Percentiles rank a stretch among this genome's conserved stretches.
These are phyloP conservation scores for Meira miltonrushii DNA, from an alignment of 1,284 basidiomycete genomes.

Conservation along the genomic window DNA sequence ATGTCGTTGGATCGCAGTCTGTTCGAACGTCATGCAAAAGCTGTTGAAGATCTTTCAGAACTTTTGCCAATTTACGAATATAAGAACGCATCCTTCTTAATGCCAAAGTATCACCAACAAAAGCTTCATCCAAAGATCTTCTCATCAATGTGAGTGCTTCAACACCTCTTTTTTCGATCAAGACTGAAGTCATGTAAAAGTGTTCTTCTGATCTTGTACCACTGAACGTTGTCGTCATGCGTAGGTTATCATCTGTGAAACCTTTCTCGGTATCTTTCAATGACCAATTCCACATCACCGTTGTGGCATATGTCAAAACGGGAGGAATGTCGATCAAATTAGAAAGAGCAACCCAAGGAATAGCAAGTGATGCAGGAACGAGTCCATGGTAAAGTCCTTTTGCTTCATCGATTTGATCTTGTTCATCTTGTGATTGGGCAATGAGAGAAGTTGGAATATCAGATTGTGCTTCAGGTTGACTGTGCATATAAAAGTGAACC, in stretches of 20 bases:
- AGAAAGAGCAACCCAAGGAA: conserved; percentile 68
- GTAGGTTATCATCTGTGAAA: conserved; percentile 36
- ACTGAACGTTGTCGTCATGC: conserved; percentile 69
- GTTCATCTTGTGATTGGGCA: conserved; percentile 3
- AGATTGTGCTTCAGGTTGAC: conserved; percentile 54
- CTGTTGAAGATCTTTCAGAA: conserved; percentile 58
- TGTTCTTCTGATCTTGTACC: conserved; percentile 76
- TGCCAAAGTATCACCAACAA: conserved; percentile 76
- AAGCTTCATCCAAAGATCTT: conserved; percentile 80
- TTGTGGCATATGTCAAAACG: conserved; percentile 85
- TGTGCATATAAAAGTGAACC: conserved; percentile 82
- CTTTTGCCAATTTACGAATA: conserved; percentile 63
- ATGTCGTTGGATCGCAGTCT: conserved; percentile 71
- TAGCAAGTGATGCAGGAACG: conserved; percentile 68
- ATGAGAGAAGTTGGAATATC: neutral
- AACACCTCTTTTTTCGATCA: conserved; percentile 88
- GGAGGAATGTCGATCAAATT: conserved; percentile 76
- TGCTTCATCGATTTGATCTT: conserved; percentile 20
- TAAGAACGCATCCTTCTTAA: conserved; percentile 57
- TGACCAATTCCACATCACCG: conserved; percentile 87
- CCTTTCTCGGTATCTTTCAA: conserved; percentile 43
- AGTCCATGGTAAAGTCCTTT: conserved; percentile 52
- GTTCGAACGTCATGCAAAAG: conserved; percentile 58
- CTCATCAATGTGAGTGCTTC: conserved; percentile 80
- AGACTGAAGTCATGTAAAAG: conserved; percentile 80